Evolutionary conservation across 2,329 filamentous ascomycete genomes (phyloP), one percentile per base, ranked within the genome.

Genomic region (Elsinoe necatrix): DNA sequence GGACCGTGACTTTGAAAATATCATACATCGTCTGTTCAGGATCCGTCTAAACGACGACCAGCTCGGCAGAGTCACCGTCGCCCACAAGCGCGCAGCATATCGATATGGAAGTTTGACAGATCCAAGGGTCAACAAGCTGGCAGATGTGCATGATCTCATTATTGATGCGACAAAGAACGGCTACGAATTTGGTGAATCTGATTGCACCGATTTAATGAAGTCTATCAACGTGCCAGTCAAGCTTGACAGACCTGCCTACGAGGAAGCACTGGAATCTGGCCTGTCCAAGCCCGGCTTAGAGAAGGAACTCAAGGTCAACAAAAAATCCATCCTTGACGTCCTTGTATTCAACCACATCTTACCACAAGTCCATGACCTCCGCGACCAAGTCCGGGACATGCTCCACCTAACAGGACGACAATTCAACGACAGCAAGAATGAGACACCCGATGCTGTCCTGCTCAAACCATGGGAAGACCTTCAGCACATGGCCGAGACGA

Each of bases 21-120:
- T 52, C n/a, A 52, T 52, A 12, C 48, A 52, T 11, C n/a, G 48
- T 6, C 34, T 37, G 2, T 34, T 50, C 29, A 23, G 55, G 25
- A 34, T 41, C 2, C 31, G 48, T 27, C 75, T 81, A 66, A 67
- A 77, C 41, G 74, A 75, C 1, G 77, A 74, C 5, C 69, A 83
- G 21, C 74, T 92, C 2, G 87, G 87, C 0, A 71, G 72, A 0
- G 83, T 80, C 56, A 91, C 86, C 0, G 77, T 73, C 3, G 81
- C 77, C 65, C 85, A 86, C 59, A 83, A 87, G 52, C 74, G 71
- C 3, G 68, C 84, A 0, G 82, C 80, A 31, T 89, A 90, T 59
- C 16, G 29, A 1, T 65, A 71, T 23, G 70, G 70, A 20, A 51
- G 57, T 1, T 62, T 73, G 1, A 58, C 60, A 8, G 60, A 62